Conservation (phyloP, 768 basidiomycete species). For the Collybiopsis luxurians region DNA sequence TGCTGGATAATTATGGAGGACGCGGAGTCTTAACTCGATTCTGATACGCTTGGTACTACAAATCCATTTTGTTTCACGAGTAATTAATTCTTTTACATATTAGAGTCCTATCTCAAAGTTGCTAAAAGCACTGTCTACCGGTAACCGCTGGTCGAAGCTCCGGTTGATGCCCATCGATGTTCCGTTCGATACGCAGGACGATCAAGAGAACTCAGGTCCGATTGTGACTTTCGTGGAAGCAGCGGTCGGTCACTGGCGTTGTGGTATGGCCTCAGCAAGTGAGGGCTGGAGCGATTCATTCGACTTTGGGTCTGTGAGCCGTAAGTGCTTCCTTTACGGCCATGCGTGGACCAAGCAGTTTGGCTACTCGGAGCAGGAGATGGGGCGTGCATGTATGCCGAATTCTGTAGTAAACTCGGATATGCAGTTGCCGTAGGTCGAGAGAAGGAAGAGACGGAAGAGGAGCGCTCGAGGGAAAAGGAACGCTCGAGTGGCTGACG, state of each 20-base stretch:
- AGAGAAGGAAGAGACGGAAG: constrained; percentile 1
- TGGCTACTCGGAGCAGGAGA: neutral
- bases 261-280: neutral
- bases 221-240: neutral
- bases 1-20: constrained; percentile 3
- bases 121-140: too few species aligned
- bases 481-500: constrained; percentile 1
- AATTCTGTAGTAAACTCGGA: neutral
- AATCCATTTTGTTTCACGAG: too few species aligned
- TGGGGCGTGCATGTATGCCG: too few species aligned
- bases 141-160: too few species aligned
- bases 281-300: neutral
- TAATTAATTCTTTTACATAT: too few species aligned
- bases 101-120: too few species aligned
- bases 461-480: constrained; percentile 3
- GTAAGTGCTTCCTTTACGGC: neutral
- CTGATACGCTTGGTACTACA: neutral
- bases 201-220: neutral
- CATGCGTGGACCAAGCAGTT: neutral
- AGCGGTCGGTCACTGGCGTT: neutral
- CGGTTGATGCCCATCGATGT: too few species aligned
- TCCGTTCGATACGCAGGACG: neutral
- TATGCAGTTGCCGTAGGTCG: constrained; percentile 6
- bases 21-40: neutral
- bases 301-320: neutral